Evolutionary conservation across 495 filamentous ascomycete species (phyloP), one percentile per base, ranked within the genome.

Genomic region (Penicillium dipodomyicola): DNA sequence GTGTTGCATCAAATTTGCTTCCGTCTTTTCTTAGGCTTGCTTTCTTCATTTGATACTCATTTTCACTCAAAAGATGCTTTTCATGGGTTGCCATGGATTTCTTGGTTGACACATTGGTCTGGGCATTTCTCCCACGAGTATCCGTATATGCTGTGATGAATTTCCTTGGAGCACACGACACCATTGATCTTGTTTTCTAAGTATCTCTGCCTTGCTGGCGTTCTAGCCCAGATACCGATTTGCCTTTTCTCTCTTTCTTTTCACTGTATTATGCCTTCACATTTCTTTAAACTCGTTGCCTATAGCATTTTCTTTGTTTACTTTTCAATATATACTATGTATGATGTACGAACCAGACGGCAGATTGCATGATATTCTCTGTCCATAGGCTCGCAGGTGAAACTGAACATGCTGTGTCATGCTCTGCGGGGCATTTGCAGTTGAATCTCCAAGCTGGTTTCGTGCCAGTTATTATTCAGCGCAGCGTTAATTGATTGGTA

Each of bases 151-250:
- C 51, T 47, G 60, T 58, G 62, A 67, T 59, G 62, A 62, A 54
- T 67, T 60, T 63, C 49, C 49, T 57, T 63, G 47, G 25, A 48
- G 32, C 37, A 52, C 50, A 37, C 63, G 65, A 66, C 59, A 56
- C 42, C 52, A 60, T 57, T 29, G 25, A 41, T 56, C 49, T 57
- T 60, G 5, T 30, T 59, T 54, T 59, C 30, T 42, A 32, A 48
- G 29, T 48, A 54, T 65, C 44, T 39, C n/a, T 63, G 45, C 55
- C 58, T 30, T 64, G 58, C 56, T 61, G 66, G 64, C 58, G 62
- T 71, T 67, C 49, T 62, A 59, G 64, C 61, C 59, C 57, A 63
- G 63, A 69, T 73, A 70, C 67, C 67, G 67, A 67, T 69, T 69
- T 66, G 59, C 50, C 40, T 56, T 66, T 63, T 66, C 62, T 43